Evolutionary conservation across 73 alveolate genomes (phyloP).

Genomic region (Halteria grandinella): DNA sequence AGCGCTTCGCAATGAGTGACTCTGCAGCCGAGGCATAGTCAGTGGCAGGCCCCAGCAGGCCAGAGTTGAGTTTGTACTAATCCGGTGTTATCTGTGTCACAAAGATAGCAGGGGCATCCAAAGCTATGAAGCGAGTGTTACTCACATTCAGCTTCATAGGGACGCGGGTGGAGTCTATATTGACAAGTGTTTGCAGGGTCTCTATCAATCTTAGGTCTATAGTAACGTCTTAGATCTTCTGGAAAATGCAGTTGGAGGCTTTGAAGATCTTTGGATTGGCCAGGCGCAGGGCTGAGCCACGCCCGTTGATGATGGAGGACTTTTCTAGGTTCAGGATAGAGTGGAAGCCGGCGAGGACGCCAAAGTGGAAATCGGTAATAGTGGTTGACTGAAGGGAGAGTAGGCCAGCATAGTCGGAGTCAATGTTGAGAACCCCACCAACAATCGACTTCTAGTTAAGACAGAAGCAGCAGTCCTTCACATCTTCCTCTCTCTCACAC

Average conservation of each 20-base stretch:
- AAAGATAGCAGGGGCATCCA: no score
- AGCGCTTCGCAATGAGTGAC: no score
- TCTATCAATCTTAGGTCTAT: conserved; percentile 3
- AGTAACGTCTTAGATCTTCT: conserved; percentile 34
- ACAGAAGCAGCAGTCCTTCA: conserved; percentile 49
- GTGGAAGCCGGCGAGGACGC: conserved; percentile 30
- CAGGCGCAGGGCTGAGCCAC: conserved; percentile 36
- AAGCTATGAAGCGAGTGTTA: no score
- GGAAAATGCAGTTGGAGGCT: conserved; percentile 7
- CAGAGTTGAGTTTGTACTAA: no score
- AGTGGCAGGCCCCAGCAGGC: no score
- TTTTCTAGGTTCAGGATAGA: conserved; percentile 20
- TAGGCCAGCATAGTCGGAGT: conserved; percentile 30
- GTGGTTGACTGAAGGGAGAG: conserved; percentile 37
- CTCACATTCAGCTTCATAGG: no score
- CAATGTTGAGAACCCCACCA: conserved; percentile 1
- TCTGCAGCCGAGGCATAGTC: no score
- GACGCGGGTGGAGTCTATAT: no score
- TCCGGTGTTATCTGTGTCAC: no score
- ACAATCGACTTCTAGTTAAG: conserved; percentile 5
- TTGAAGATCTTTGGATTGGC: conserved; percentile 35
- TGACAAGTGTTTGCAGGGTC: no score
- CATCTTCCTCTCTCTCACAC: background rate
- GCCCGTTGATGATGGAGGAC: conserved; percentile 8
- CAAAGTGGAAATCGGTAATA: conserved; percentile 35